Percentiles rank a stretch among this genome's conserved stretches.
phyloP scores from a whole-genome alignment of 2,329 filamentous ascomycete species.

The Rugonectria rugulosa region DNA sequence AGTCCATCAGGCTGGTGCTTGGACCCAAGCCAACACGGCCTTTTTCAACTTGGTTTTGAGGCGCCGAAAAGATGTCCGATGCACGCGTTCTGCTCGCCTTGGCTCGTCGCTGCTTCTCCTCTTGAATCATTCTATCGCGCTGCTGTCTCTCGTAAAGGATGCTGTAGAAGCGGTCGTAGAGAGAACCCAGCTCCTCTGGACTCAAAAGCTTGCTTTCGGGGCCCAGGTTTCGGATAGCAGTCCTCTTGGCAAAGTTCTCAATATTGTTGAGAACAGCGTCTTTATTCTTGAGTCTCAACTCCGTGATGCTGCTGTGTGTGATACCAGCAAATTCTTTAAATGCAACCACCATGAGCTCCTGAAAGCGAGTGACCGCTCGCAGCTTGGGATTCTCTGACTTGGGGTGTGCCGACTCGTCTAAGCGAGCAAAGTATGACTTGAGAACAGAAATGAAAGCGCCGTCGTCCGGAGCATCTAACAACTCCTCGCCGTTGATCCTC shows the following conservation, averaged over 20 bases:
- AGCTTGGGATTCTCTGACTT: conserved; percentile 95
- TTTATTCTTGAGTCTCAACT: conserved; percentile 91
- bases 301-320: conserved; percentile 90
- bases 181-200: conserved; percentile 82
- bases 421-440: conserved; percentile 90
- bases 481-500: conserved; percentile 94
- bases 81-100: conserved; percentile 62
- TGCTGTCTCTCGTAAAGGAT: conserved; percentile 93
- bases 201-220: conserved; percentile 93
- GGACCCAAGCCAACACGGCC: conserved; percentile 88
- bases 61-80: conserved; percentile 47
- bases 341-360: conserved; percentile 98
- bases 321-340: conserved; percentile 98
- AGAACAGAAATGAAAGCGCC: conserved; percentile 96
- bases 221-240: conserved; percentile 92
- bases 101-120: conserved; percentile 72
- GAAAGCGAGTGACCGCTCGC: conserved; percentile 91
- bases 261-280: conserved; percentile 94
- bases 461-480: conserved; percentile 91
- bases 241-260: conserved; percentile 96
- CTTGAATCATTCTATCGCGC: conserved; percentile 77
- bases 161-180: conserved; percentile 95
- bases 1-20: conserved; percentile 95
- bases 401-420: conserved; percentile 96
- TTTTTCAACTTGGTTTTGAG: conserved; percentile 71